These are phyloP conservation scores for Podaxis sp. DNA, from an alignment of 768 basidiomycete species.

Conservation along the genomic window DNA sequence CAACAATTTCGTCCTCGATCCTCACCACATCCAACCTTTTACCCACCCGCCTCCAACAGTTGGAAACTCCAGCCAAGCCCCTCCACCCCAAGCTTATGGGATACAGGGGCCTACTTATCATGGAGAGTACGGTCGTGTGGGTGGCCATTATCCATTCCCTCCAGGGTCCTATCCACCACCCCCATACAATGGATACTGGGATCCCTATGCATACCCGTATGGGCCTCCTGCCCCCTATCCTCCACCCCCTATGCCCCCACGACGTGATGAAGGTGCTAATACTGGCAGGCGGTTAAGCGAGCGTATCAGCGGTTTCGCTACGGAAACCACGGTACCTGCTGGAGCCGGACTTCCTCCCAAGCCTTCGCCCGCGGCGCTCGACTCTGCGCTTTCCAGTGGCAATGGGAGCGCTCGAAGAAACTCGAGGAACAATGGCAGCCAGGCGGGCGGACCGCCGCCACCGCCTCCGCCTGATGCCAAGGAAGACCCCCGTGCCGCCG, in stretches of 20 bases:
- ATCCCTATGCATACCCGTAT: conserved; percentile 36
- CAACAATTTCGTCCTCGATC: conserved; percentile 96
- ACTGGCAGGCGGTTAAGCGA: conserved; percentile 70
- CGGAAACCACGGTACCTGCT: conserved; percentile 49
- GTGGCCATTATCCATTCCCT: conserved; percentile 23
- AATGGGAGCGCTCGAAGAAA: conserved; percentile 41
- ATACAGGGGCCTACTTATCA: conserved; percentile 59
- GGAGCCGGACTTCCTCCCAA: conserved; percentile 80
- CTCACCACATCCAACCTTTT: conserved; percentile 87
- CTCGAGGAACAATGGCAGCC: conserved; percentile 30
- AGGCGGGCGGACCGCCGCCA: conserved; percentile 55
- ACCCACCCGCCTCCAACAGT: conserved; percentile 68
- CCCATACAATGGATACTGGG: conserved; percentile 43
- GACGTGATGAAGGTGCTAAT: conserved; percentile 54
- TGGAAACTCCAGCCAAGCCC: conserved; percentile 64
- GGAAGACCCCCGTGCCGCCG: conserved; percentile 90
- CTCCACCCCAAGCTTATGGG: conserved; percentile 85
- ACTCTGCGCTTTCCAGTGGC: conserved; percentile 51
- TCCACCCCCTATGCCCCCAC: conserved; percentile 34
- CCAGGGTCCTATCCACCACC: conserved; percentile 45
- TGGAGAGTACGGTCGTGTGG: conserved; percentile 34
- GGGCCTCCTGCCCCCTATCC: conserved; percentile 33
- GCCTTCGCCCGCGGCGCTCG: conserved; percentile 55
- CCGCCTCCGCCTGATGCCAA: conserved; percentile 87
- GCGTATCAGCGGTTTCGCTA: conserved; percentile 76